Conservation (phyloP, 305 asterid genomes). For the Solanum hybrid region DNA sequence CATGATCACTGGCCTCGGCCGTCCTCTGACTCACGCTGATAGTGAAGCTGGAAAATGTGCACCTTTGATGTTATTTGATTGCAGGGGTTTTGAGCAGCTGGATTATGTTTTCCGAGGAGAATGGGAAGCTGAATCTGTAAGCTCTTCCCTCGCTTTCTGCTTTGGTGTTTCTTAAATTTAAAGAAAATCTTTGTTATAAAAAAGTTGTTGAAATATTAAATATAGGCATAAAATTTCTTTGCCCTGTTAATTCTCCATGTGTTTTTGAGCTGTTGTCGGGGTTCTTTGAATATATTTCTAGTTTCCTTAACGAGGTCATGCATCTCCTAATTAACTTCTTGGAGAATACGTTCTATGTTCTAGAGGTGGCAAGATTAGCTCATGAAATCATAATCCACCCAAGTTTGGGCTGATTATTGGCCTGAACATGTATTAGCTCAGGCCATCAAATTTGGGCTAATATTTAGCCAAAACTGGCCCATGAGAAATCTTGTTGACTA, state of each 20-base stretch:
- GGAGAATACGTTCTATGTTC: background rate
- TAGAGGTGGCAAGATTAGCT: background rate
- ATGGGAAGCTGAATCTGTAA: constrained; percentile 88
- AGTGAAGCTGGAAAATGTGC: constrained; percentile 46
- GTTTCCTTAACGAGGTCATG: background rate
- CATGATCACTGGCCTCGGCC: constrained; percentile 71
- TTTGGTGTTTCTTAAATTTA: background rate
- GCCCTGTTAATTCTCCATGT: background rate
- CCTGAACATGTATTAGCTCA: background rate
- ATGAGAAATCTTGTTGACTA: background rate
- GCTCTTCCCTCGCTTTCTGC: constrained; percentile 9
- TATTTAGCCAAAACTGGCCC: background rate
- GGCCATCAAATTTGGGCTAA: background rate
- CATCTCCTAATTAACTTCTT: too few relatives aligned
- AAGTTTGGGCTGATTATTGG: background rate
- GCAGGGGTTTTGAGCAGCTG: constrained; percentile 85
- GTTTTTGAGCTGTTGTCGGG: background rate
- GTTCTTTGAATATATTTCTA: background rate
- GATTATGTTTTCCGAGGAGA: constrained; percentile 62
- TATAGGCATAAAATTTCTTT: background rate
- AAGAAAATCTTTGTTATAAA: background rate
- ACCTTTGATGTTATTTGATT: constrained; percentile 76
- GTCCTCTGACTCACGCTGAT: constrained; percentile 48
- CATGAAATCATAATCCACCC: background rate
- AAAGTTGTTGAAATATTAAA: background rate